Base-by-base conservation (phyloP, 2,329 filamentous ascomycete genomes). In the Aspergillus fumigatus region DNA sequence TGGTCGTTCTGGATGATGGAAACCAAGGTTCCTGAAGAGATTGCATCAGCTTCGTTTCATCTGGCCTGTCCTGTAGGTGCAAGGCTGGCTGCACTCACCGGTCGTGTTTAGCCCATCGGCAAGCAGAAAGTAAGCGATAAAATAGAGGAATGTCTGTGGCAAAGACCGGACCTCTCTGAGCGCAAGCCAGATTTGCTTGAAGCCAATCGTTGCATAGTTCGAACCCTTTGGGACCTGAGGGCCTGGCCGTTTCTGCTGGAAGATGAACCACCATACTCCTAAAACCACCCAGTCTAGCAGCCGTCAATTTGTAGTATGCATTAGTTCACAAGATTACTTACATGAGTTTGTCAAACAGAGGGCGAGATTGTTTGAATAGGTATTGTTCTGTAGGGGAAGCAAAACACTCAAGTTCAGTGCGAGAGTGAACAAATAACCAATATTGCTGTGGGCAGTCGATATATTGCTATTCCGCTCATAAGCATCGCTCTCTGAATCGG, bases 221-320 rank as follows among this genome's bases (percentile, higher is more conserved):
- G 72, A 75, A 0, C 74, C 75, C 51, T 73, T 68, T 4, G 74
- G 75, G 23, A 77, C 64, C 25, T 66, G 68, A 4, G 73, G 73
- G 0, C 75, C 75, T 5, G 73, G 73, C 5, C 75, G 65, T 48
- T 69, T 71, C 57, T 77, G 72, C 56, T 77, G 73, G 53, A 74
- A 77, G 21, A 76, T 62, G 50, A 77, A 77, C 74, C 75, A 77
- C 70, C 73, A 76, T 10, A 77, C 64, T 3, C 74, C 74, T 11
- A 77, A 64, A 0, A 77, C 52, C 10, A 77, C 67, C 75, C 74
- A 76, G 50, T 76, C 74, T 75, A 51, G 5, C 21, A 59, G 56
- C 48, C 17, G 47, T 21, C 35, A n/a, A 3, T 19, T 19, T 23
- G n/a, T 4, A 29, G 6, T 19, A 4, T 1, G 3, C 19, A 11